Percentiles rank a stretch among this genome's conserved stretches.
Evolutionary conservation across 1,139 yeast species (phyloP).

Genomic region (Dujonia santamariae): DNA sequence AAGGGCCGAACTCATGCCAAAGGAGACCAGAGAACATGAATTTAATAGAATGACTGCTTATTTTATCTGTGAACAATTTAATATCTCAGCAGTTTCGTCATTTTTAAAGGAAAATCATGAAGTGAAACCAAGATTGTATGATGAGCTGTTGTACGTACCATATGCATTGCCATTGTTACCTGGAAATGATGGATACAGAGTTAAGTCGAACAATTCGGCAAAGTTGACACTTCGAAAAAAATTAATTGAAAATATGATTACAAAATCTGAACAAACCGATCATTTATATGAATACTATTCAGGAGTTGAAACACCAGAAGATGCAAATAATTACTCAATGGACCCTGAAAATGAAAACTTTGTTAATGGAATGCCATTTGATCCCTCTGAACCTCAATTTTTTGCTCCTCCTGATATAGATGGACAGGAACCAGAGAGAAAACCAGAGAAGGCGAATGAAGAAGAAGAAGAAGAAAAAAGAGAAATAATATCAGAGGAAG

Average conservation of each 20-base stretch:
- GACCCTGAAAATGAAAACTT: constrained; percentile 43
- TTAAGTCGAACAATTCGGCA: constrained; percentile 73
- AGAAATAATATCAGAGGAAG: neutral
- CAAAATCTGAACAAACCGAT: constrained; percentile 78
- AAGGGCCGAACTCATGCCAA: constrained; percentile 67
- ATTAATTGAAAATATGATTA: constrained; percentile 73
- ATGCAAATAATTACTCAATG: constrained; percentile 55
- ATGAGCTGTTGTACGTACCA: constrained; percentile 88
- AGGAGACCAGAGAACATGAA: constrained; percentile 64
- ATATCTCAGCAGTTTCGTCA: constrained; percentile 58
- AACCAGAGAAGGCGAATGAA: no score
- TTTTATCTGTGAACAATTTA: constrained; percentile 78
- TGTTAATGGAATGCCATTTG: constrained; percentile 37
- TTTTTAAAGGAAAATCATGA: constrained; percentile 70
- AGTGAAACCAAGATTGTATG: constrained; percentile 82
- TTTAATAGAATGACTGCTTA: constrained; percentile 89
- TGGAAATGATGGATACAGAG: constrained; percentile 81
- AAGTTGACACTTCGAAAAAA: constrained; percentile 59
- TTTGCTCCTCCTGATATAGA: constrained; percentile 37
- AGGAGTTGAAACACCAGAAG: constrained; percentile 71
- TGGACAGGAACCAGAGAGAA: no score
- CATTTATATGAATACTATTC: constrained; percentile 90
- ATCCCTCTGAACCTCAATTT: constrained; percentile 49
- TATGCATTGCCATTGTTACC: constrained; percentile 85
- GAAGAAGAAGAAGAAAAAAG: neutral